Conservation (phyloP, 208 protist species). For the Tritrichomonas musculus region DNA sequence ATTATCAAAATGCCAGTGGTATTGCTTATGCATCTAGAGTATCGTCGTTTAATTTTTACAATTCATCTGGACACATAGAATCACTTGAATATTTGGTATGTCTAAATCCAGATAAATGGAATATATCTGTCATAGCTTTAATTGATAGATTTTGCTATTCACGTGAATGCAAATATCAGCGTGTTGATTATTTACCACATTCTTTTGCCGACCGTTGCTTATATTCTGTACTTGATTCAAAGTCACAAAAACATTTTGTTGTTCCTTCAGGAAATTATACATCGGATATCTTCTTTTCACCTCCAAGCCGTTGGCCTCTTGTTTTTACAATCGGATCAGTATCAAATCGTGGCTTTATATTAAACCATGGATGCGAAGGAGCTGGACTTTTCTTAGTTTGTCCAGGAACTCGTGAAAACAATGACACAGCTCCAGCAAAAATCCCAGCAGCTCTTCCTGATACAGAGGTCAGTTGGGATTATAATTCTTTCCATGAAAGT, state of each 20-base stretch:
- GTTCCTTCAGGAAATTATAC: background rate
- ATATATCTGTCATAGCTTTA: background rate
- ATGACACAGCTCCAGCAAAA: background rate
- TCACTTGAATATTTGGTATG: background rate
- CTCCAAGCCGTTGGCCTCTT: background rate
- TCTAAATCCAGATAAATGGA: background rate
- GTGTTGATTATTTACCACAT: background rate
- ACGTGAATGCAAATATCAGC: background rate
- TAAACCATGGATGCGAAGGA: background rate
- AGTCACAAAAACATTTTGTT: background rate
- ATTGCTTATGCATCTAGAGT: background rate
- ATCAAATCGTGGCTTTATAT: background rate
- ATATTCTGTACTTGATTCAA: background rate
- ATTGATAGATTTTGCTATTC: background rate
- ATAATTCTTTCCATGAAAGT: background rate
- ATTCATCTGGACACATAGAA: background rate
- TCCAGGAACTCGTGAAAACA: background rate
- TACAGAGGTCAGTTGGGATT: background rate
- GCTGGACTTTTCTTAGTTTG: background rate
- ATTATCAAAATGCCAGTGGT: background rate
- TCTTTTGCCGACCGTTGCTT: background rate
- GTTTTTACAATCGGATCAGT: background rate
- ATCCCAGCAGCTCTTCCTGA: no score
- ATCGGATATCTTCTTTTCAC: background rate
- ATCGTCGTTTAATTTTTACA: background rate